Percentiles rank a stretch among this genome's conserved stretches.
phyloP scores from a whole-genome alignment of 192 early-diverging fungal species.

The Mortierella alpina region DNA sequence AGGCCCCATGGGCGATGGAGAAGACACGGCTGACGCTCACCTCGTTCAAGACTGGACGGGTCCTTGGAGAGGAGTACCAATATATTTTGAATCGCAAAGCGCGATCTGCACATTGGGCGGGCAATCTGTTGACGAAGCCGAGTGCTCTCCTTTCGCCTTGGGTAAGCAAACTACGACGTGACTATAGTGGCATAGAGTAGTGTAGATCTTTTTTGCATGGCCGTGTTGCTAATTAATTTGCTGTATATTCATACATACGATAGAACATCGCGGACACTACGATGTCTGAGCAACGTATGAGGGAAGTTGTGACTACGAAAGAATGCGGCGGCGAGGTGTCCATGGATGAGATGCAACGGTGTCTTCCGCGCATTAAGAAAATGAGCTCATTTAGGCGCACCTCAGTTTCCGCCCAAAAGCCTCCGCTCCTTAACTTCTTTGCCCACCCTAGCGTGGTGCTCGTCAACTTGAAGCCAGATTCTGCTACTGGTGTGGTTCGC shows the following conservation, averaged over 20 bases:
- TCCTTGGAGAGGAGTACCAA: constrained; percentile 64
- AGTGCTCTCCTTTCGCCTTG: constrained; percentile 56
- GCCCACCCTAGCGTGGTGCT: constrained; percentile 30
- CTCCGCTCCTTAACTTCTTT: constrained; percentile 33
- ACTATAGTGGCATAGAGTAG: no score
- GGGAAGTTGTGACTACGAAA: background rate
- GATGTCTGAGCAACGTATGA: constrained; percentile 12
- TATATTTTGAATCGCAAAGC: constrained; percentile 61
- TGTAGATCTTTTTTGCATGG: background rate
- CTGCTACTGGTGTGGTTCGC: constrained; percentile 14
- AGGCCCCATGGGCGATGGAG: constrained; percentile 16
- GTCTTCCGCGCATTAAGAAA: background rate
- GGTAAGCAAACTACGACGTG: constrained; percentile 19
- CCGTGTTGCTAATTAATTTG: background rate
- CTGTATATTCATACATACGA: background rate
- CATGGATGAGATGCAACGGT: background rate
- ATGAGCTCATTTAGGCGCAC: background rate
- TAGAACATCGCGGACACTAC: constrained; percentile 36
- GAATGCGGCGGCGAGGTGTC: no score
- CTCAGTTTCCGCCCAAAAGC: background rate
- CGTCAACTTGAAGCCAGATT: constrained; percentile 25
- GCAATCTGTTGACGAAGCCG: constrained; percentile 59
- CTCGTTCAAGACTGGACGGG: constrained; percentile 45
- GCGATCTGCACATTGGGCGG: constrained; percentile 50
- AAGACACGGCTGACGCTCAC: constrained; percentile 21